A percentile compares a stretch with the other conserved stretches of the same genome.
These are phyloP conservation scores for Microsporum audouinii DNA, from an alignment of 2,329 filamentous ascomycete genomes.

Conservation along the genomic window DNA sequence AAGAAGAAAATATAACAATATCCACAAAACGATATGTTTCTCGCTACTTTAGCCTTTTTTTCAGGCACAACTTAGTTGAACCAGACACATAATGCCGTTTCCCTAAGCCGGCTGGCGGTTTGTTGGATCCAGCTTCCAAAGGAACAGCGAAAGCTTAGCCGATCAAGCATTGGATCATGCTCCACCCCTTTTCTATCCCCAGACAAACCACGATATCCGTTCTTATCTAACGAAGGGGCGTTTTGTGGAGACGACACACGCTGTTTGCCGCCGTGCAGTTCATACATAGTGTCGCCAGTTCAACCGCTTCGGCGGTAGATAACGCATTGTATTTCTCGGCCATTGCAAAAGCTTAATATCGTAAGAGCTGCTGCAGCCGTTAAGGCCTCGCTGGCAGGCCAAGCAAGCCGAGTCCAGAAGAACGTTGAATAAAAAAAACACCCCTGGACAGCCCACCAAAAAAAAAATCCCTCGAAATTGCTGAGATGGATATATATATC, in stretches of 20 bases:
- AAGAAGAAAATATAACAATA: neutral
- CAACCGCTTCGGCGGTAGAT: neutral
- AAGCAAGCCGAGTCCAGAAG: slow-evolving; percentile 3
- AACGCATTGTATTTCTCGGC: neutral
- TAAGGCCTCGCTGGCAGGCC: neutral
- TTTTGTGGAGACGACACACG: neutral
- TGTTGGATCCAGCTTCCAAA: neutral
- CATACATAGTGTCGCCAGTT: neutral
- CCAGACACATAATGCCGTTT: neutral
- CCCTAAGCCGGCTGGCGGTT: neutral
- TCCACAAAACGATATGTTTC: neutral
- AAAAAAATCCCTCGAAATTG: neutral
- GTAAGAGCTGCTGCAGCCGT: neutral
- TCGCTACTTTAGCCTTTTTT: neutral
- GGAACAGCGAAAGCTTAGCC: neutral
- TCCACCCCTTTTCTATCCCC: neutral
- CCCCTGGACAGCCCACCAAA: neutral
- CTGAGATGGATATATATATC: neutral
- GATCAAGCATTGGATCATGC: neutral
- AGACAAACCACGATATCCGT: neutral
- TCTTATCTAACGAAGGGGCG: neutral
- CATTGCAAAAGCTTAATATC: neutral
- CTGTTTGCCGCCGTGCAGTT: neutral
- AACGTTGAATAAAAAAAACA: neutral
- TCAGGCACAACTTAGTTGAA: neutral